A percentile compares a stretch with the other conserved stretches of the same genome.
phyloP scores from a whole-genome alignment of 1,139 yeast species.

The Debaryomycetaceae sp. region DNA sequence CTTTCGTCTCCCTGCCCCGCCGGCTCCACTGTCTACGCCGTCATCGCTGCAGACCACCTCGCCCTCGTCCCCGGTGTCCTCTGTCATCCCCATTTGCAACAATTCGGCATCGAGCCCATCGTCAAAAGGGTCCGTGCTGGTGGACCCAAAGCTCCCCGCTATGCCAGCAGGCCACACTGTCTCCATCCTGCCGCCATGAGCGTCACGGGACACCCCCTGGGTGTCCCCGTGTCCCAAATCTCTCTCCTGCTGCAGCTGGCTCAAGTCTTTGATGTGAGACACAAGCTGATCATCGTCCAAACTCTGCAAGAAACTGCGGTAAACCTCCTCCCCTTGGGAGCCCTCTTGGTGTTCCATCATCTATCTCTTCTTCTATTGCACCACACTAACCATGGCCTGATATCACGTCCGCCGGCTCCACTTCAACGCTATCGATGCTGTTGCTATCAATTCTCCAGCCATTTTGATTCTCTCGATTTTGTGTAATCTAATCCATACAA shows the following conservation, averaged over 20 bases:
- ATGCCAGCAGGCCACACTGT: not conserved
- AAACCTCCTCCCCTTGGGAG: not conserved
- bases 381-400: too few relatives aligned
- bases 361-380: too few relatives aligned
- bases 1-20: conserved; percentile 1
- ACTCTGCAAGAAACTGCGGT: conserved; percentile 26
- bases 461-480: not conserved
- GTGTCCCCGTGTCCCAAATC: not conserved
- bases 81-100: not conserved
- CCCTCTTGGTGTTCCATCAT: not conserved
- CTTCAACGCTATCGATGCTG: too few relatives aligned
- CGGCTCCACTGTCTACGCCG: not conserved
- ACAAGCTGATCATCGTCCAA: conserved; percentile 32
- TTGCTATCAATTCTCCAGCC: too few relatives aligned
- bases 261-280: conserved; percentile 25
- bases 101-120: conserved; percentile 33
- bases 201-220: not conserved
- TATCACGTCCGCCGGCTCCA: too few relatives aligned
- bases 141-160: conserved; percentile 5
- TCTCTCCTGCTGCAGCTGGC: conserved; percentile 13
- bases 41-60: not conserved
- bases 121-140: conserved; percentile 38
- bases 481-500: not conserved
- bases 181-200: conserved; percentile 1
- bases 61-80: not conserved